Conservation (phyloP, 768 basidiomycete species). For the Termitomyces sp. region DNA sequence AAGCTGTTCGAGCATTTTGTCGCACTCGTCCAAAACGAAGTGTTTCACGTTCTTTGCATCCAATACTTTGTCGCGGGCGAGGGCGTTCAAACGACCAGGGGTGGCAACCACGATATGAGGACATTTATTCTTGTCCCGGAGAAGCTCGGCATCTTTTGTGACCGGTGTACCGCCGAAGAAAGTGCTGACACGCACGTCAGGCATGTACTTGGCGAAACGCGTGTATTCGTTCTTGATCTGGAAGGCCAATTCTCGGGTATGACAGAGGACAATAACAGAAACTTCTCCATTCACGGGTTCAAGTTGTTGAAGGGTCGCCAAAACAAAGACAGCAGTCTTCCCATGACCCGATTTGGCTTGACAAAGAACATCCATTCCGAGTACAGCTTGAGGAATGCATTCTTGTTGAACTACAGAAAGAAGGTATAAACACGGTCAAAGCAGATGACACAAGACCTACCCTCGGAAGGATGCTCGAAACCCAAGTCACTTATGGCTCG, state of each 20-base stretch:
- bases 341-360: slow-evolving; percentile 99
- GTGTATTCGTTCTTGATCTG: slow-evolving; percentile 99
- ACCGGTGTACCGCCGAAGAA: slow-evolving; percentile 98
- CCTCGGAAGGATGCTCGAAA: slow-evolving; percentile 99
- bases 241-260: slow-evolving; percentile 98
- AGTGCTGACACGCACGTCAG: slow-evolving; percentile 93
- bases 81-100: slow-evolving; percentile 93
- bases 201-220: slow-evolving; percentile 99
- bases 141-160: slow-evolving; percentile 86
- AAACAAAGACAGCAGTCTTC: slow-evolving; percentile 98
- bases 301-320: slow-evolving; percentile 95
- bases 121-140: slow-evolving; percentile 95
- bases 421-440: neutral
- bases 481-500: slow-evolving; percentile 99
- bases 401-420: slow-evolving; percentile 86
- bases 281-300: slow-evolving; percentile 99
- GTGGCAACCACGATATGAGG: slow-evolving; percentile 99
- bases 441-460: slow-evolving; percentile 34
- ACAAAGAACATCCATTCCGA: slow-evolving; percentile 99
- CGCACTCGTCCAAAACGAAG: slow-evolving; percentile 99
- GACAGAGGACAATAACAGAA: slow-evolving; percentile 95
- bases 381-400: slow-evolving; percentile 98
- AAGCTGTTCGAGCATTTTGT: slow-evolving; percentile 99
- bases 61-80: slow-evolving; percentile 91
- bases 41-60: slow-evolving; percentile 97